Base-by-base conservation (phyloP, 345 rosid genomes). In the Isatis tinctoria region DNA sequence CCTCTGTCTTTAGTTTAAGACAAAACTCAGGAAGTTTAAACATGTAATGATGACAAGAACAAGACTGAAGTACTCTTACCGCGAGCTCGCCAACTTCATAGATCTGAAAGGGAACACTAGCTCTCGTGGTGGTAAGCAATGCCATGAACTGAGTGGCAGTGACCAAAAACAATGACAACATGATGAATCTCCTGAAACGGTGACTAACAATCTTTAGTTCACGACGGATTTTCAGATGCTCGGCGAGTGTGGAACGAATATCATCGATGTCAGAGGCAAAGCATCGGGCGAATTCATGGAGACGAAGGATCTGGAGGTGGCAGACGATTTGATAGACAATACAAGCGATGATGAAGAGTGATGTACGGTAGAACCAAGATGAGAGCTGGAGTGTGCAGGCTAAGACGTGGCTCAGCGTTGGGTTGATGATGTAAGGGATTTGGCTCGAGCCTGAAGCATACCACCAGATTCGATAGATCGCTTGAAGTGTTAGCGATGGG, bases 401-500 rank as follows among this genome's bases (percentile, higher is more conserved):
- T 39, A 92, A 54, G 33, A 76, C 67, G 63, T 86, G 81, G 48
- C 96, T 90, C n/a, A 76, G 37, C 6, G 72, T 75, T 14, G 61
- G 66, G 82, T 86, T 87, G 3, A 70, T 67, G 0, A 80, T 69
- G 72, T 87, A 88, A 33, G 96, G 94, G 59, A 92, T 90, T 44
- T 83, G 53, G 36, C 76, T 17, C 1, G 76, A 82, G 69, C 96
- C 98, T 1, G 91, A 71, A 41, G 78, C 70, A 58, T 86, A 92
- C 96, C 98, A 92, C 96, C 98, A 92, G 26, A 92, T 84, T 37
- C 86, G 85, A 76, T 92, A 92, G 12, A 83, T 82, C 27, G 80
- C 78, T 83, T 92, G 88, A 4, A 77, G 73, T 2, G 78, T 82
- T 5, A 88, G 65, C 47, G 88, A 88, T 36, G 96, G 98, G 48